Conservation (phyloP, 495 filamentous ascomycete genomes). For the Neurospora sp. region DNA sequence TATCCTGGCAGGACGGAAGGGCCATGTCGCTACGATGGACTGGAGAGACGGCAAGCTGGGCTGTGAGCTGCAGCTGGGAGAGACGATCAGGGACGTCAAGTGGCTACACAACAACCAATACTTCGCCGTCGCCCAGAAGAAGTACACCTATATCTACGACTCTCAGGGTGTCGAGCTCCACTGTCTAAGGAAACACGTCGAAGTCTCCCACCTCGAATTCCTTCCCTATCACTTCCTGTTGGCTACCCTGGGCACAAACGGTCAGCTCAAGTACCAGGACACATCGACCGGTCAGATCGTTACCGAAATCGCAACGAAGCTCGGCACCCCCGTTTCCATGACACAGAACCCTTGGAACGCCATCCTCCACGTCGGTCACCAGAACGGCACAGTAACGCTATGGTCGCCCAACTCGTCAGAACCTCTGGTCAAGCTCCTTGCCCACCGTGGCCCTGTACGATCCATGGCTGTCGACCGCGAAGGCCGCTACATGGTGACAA, state of each 20-base stretch:
- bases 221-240: constrained; percentile 93
- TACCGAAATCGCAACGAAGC: constrained; percentile 68
- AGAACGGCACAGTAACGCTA: constrained; percentile 85
- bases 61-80: constrained; percentile 79
- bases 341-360: constrained; percentile 86
- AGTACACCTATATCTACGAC: constrained; percentile 88
- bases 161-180: constrained; percentile 80
- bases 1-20: constrained; percentile 78
- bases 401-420: constrained; percentile 91
- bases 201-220: constrained; percentile 93
- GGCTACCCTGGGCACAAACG: constrained; percentile 72
- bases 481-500: constrained; percentile 91
- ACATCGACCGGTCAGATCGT: constrained; percentile 84
- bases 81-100: constrained; percentile 78
- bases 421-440: constrained; percentile 84
- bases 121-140: constrained; percentile 98
- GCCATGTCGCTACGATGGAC: constrained; percentile 94
- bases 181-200: constrained; percentile 76
- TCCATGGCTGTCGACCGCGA: constrained; percentile 75
- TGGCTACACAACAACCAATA: constrained; percentile 95
- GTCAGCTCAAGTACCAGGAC: constrained; percentile 88
- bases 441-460: constrained; percentile 89
- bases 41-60: constrained; percentile 87
- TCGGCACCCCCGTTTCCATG: constrained; percentile 75
- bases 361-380: constrained; percentile 80